Evolutionary conservation across 345 rosid species (phyloP).

Genomic region (Salix brachista): DNA sequence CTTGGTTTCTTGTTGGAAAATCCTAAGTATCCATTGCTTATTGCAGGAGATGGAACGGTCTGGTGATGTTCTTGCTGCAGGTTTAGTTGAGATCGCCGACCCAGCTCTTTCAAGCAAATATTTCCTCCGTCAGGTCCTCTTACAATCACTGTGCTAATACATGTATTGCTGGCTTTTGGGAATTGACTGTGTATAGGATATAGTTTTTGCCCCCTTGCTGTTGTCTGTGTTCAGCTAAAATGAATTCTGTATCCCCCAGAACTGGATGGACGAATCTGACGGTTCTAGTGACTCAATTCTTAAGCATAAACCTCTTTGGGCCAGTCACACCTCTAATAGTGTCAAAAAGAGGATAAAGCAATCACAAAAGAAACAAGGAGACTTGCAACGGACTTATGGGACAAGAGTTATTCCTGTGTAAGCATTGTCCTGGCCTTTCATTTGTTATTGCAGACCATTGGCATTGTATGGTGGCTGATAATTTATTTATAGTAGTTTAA

Average conservation of each 20-base stretch:
- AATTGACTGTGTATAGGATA: neutral
- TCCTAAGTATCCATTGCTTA: slow-evolving; percentile 3
- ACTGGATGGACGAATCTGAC: slow-evolving; percentile 77
- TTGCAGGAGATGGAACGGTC: slow-evolving; percentile 96
- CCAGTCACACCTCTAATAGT: slow-evolving; percentile 47
- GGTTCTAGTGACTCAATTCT: slow-evolving; percentile 72
- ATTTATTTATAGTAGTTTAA: neutral
- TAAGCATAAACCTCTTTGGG: slow-evolving; percentile 96
- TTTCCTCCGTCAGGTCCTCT: slow-evolving; percentile 83
- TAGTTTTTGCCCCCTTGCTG: too few species aligned
- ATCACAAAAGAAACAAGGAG: slow-evolving; percentile 58
- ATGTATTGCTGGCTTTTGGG: neutral
- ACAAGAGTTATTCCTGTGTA: slow-evolving; percentile 99
- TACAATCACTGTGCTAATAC: slow-evolving; percentile 5
- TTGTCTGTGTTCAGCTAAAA: slow-evolving; percentile 15
- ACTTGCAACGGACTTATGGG: slow-evolving; percentile 80
- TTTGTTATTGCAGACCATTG: slow-evolving; percentile 1
- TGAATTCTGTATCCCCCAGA: slow-evolving; percentile 42
- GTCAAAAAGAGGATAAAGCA: slow-evolving; percentile 44
- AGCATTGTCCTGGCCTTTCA: slow-evolving; percentile 26
- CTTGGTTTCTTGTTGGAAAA: neutral
- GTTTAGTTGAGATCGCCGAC: slow-evolving; percentile 89
- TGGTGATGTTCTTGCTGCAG: slow-evolving; percentile 96
- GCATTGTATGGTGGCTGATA: neutral
- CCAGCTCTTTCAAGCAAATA: slow-evolving; percentile 90